Evolutionary conservation across 176 grass and related monocot genomes (phyloP).

Genomic region (Hsuehochloa calcarea): DNA sequence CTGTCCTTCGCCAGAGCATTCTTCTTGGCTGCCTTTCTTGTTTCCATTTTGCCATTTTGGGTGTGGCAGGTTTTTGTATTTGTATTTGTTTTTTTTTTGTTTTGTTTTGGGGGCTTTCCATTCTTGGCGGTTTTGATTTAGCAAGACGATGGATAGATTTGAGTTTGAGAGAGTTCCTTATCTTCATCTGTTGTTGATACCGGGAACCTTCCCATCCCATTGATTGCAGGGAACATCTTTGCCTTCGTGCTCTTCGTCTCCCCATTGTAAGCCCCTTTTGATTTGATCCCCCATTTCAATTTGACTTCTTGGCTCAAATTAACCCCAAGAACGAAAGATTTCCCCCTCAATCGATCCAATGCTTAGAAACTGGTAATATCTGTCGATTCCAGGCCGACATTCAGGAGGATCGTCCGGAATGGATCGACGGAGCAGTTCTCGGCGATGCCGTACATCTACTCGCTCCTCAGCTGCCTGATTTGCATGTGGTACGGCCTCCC

Average conservation of each 20-base stretch:
- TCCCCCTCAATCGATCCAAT: neutral
- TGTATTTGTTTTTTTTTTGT: neutral
- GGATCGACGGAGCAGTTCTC: constrained; percentile 97
- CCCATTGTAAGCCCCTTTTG: constrained; percentile 62
- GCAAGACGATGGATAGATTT: neutral
- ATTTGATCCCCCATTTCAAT: neutral
- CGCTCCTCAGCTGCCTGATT: constrained; percentile 89
- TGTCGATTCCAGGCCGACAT: constrained; percentile 64
- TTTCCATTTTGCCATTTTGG: neutral
- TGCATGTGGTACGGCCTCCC: constrained; percentile 97
- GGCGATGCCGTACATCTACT: constrained; percentile 87
- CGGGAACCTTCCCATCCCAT: no score
- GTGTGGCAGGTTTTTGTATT: neutral
- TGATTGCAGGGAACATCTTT: constrained; percentile 82
- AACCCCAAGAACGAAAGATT: neutral
- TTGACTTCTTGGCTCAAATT: neutral
- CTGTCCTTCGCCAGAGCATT: neutral
- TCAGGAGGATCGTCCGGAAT: constrained; percentile 73
- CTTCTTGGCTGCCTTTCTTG: neutral
- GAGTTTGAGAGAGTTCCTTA: neutral
- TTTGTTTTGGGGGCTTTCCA: no score
- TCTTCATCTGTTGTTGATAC: neutral
- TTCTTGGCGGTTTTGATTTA: neutral
- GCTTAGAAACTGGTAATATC: neutral
- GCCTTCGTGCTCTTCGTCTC: constrained; percentile 92